Evolutionary conservation across 2,329 filamentous ascomycete species (phyloP).

Genomic region (Aspergillus fijiensis): DNA sequence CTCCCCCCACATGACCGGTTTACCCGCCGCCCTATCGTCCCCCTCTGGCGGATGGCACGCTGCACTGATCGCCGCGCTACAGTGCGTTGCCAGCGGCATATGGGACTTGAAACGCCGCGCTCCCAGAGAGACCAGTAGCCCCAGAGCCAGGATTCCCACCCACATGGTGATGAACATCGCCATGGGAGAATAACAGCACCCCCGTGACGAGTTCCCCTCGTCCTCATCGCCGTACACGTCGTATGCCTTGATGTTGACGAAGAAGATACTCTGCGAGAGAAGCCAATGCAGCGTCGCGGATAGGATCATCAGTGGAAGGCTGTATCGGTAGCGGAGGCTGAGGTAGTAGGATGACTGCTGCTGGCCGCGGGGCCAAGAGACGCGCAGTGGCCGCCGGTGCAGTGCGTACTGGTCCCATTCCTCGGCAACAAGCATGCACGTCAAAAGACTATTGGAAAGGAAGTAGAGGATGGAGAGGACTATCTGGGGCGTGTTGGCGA

Average conservation of each 20-base stretch:
- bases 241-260: slow-evolving; percentile 6
- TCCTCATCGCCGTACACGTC: neutral
- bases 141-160: neutral
- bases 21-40: slow-evolving; percentile 19
- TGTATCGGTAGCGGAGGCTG: slow-evolving; percentile 45
- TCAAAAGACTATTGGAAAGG: slow-evolving; percentile 38
- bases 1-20: slow-evolving; percentile 31
- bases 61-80: slow-evolving; percentile 35
- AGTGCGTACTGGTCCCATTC: slow-evolving; percentile 49
- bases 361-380: slow-evolving; percentile 41
- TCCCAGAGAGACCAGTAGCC: slow-evolving; percentile 9
- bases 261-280: slow-evolving; percentile 47
- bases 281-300: slow-evolving; percentile 48
- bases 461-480: slow-evolving; percentile 35
- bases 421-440: slow-evolving; percentile 45
- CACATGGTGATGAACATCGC: slow-evolving; percentile 4
- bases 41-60: slow-evolving; percentile 27
- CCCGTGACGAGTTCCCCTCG: neutral
- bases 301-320: slow-evolving; percentile 37
- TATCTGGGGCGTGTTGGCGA: slow-evolving; percentile 36
- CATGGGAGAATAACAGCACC: slow-evolving; percentile 3
- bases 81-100: slow-evolving; percentile 30
- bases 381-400: slow-evolving; percentile 42
- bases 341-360: slow-evolving; percentile 49
- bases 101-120: slow-evolving; percentile 18